Evolutionary conservation across 2,329 filamentous ascomycete species (phyloP).

Genomic region (Fusarium sp.): DNA sequence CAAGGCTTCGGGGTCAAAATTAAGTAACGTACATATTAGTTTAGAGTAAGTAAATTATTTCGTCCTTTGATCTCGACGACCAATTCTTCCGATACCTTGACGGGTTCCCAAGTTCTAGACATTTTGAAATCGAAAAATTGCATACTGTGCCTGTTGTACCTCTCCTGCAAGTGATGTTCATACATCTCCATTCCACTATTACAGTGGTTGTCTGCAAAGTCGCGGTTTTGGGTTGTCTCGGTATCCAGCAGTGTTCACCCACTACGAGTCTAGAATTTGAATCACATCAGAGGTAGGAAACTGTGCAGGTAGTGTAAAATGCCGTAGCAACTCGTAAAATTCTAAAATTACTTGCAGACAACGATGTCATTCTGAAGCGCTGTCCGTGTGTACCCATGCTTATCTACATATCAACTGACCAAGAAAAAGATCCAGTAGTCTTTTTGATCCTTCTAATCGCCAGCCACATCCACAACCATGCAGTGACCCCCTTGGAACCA

Average conservation of each 20-base stretch:
- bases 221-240: slow-evolving; percentile 1
- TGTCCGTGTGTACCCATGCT: slow-evolving; percentile 11
- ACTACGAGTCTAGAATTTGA: background rate
- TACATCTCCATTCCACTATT: background rate
- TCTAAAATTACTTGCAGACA: slow-evolving; percentile 36
- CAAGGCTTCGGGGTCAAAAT: background rate
- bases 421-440: background rate
- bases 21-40: background rate
- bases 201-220: slow-evolving; percentile 17
- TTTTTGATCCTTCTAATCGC: slow-evolving; percentile 2
- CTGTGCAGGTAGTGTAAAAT: background rate
- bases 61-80: background rate
- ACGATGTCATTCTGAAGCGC: slow-evolving; percentile 35
- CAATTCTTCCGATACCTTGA: background rate
- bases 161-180: background rate
- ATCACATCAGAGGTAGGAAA: background rate
- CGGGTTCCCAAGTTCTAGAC: slow-evolving; percentile 15
- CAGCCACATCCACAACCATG: slow-evolving; percentile 33
- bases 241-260: too few species aligned
- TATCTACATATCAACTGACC: slow-evolving; percentile 28
- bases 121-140: slow-evolving; percentile 19
- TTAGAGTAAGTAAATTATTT: background rate
- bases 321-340: slow-evolving; percentile 18
- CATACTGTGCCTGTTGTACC: slow-evolving; percentile 2
- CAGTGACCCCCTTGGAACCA: slow-evolving; percentile 11